phyloP scores from a whole-genome alignment of 1,284 basidiomycete genomes.

The Cryptococcus hybrid region DNA sequence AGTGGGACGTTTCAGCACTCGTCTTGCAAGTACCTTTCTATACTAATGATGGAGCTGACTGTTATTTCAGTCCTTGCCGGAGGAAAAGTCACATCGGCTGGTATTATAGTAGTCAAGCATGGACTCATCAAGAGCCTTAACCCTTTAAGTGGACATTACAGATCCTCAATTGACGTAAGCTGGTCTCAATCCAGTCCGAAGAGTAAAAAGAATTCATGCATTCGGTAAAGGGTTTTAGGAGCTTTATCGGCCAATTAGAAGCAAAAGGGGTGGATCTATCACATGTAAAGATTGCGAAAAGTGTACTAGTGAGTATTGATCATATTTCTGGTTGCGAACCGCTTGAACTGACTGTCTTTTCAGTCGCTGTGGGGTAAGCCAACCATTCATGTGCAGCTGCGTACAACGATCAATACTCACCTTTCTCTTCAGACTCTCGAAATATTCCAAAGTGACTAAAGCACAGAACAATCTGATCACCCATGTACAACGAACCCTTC shows the following conservation, averaged over 20 bases:
- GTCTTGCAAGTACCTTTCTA: conserved; percentile 50
- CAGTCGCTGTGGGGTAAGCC: conserved; percentile 19
- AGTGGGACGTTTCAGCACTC: conserved; percentile 70
- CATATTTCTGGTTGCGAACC: too few relatives aligned
- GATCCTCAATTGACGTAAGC: conserved; percentile 57
- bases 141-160: conserved; percentile 67
- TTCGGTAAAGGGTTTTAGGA: conserved; percentile 59
- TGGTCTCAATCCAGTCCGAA: too few relatives aligned
- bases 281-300: conserved; percentile 62
- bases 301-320: conserved; percentile 44
- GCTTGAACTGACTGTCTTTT: not conserved
- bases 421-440: conserved; percentile 31
- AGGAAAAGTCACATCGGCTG: conserved; percentile 59
- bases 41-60: conserved; percentile 48
- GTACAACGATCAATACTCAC: conserved; percentile 1
- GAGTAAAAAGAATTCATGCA: conserved; percentile 34
- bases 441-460: conserved; percentile 42
- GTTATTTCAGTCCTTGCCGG: conserved; percentile 43
- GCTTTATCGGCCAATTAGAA: conserved; percentile 60
- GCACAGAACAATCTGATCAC: conserved; percentile 31
- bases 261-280: conserved; percentile 62
- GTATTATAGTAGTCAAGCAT: conserved; percentile 64
- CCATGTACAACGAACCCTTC: conserved; percentile 24
- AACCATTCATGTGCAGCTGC: not conserved
- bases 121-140: conserved; percentile 64